These are phyloP conservation scores for Fusarium irregulare DNA, from an alignment of 2,329 filamentous ascomycete genomes.

Conservation along the genomic window DNA sequence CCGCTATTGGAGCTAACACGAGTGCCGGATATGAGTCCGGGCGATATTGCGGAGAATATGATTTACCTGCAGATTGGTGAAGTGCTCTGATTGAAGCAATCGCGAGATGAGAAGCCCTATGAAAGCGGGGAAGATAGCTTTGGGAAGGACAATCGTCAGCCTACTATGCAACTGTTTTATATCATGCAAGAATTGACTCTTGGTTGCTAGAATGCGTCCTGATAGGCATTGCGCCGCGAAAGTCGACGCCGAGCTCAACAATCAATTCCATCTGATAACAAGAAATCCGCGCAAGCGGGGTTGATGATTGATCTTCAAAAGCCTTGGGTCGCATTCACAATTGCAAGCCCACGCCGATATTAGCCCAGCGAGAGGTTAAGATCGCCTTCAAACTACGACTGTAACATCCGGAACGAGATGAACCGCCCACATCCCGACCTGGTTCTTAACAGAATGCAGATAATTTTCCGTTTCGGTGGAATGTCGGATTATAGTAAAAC, in stretches of 20 bases:
- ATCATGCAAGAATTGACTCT: neutral
- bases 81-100: neutral
- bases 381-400: neutral
- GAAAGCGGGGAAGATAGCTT: neutral
- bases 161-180: neutral
- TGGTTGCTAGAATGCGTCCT: neutral
- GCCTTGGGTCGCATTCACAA: neutral
- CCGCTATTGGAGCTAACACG: neutral
- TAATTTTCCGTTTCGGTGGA: constrained; percentile 1
- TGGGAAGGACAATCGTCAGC: neutral
- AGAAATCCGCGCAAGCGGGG: neutral
- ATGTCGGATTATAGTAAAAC: neutral
- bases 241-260: fast-evolving
- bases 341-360: neutral
- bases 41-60: neutral
- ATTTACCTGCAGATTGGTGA: neutral
- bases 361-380: neutral
- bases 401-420: neutral
- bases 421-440: neutral
- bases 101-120: neutral
- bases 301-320: too few species aligned
- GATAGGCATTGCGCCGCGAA: neutral
- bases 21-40: neutral
- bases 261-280: neutral
- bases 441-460: neutral